These are phyloP conservation scores for Chalaropsis thielavioides DNA, from an alignment of 2,329 filamentous ascomycete genomes.

Conservation along the genomic window DNA sequence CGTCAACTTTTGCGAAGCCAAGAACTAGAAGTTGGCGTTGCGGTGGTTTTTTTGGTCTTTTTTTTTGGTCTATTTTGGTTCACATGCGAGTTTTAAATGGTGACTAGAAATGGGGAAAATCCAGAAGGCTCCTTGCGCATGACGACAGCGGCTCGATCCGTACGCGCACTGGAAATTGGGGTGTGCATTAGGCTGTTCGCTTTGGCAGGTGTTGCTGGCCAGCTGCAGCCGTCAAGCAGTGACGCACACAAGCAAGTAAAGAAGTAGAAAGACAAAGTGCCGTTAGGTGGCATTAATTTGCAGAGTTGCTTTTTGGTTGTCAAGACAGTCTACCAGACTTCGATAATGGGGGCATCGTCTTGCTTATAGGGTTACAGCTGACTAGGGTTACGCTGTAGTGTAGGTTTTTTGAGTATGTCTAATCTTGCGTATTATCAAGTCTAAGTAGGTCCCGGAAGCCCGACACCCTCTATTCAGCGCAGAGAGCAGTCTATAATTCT, in stretches of 20 bases:
- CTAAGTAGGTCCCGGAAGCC: background rate
- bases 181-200: background rate
- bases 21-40: background rate
- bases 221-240: background rate
- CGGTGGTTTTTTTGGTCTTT: background rate
- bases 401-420: background rate
- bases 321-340: too few relatives aligned
- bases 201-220: background rate
- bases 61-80: too few relatives aligned
- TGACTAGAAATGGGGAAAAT: background rate
- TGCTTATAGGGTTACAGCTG: background rate
- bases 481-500: slow-evolving; percentile 25
- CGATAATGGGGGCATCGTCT: background rate
- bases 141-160: background rate
- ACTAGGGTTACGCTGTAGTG: background rate
- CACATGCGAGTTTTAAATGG: slow-evolving; percentile 2
- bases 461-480: background rate
- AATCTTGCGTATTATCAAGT: background rate
- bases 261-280: too few relatives aligned
- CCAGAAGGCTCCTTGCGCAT: slow-evolving; percentile 6
- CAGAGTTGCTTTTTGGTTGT: too few relatives aligned
- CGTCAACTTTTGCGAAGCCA: background rate
- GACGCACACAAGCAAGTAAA: background rate
- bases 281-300: too few relatives aligned
- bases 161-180: background rate